Evolutionary conservation across 345 rosid species (phyloP).

Genomic region (Arabis hirsuta): DNA sequence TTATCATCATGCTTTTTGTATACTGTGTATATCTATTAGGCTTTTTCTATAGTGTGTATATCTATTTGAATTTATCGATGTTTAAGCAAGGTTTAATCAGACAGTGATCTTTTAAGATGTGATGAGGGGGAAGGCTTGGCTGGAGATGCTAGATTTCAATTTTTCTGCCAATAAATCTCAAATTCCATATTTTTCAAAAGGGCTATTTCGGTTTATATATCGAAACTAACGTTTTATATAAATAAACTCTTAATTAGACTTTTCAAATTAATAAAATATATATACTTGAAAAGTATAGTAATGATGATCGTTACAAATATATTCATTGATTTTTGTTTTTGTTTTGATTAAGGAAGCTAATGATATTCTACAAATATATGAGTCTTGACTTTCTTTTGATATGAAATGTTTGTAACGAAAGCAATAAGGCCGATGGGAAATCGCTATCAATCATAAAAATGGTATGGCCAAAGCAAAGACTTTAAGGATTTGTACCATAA

Average conservation of each 20-base stretch:
- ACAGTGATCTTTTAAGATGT: background rate
- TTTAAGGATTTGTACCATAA: slow-evolving; percentile 37
- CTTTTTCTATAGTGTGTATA: background rate
- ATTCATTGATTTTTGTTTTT: slow-evolving; percentile 6
- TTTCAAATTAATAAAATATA: background rate
- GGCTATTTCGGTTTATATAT: background rate
- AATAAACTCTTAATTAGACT: background rate
- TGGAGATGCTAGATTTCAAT: background rate
- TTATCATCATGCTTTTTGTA: background rate
- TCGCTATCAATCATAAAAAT: slow-evolving; percentile 39
- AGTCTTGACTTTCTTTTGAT: slow-evolving; percentile 34
- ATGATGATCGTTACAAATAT: slow-evolving; percentile 1
- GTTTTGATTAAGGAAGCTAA: slow-evolving; percentile 32
- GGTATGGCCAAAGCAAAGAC: slow-evolving; percentile 46
- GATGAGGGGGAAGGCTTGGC: background rate
- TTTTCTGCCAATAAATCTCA: background rate
- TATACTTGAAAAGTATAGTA: slow-evolving; percentile 16
- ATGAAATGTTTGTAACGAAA: slow-evolving; percentile 42
- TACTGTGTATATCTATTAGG: background rate
- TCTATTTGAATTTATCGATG: background rate
- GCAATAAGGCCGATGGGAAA: slow-evolving; percentile 38
- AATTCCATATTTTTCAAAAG: background rate
- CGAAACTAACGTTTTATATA: background rate
- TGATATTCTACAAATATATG: slow-evolving; percentile 9
- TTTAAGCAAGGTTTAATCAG: background rate